Conservation (phyloP, 1,139 yeast genomes). For the Lodderomyces metapsilosis region DNA sequence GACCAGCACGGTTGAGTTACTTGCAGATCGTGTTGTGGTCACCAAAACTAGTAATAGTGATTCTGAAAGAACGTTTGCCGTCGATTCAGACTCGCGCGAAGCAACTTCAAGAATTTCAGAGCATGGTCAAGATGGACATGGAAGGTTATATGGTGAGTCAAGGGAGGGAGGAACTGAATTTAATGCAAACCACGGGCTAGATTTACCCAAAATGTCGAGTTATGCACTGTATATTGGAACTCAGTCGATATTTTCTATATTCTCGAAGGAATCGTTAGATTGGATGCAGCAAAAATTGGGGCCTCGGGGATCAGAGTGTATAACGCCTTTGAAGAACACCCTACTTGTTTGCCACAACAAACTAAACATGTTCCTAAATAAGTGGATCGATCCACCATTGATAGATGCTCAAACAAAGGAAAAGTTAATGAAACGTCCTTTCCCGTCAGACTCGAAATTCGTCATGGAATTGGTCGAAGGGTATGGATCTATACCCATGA, state of each 20-base stretch:
- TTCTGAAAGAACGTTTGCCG: background rate
- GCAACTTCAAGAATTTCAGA: background rate
- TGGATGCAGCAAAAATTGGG: conserved; percentile 33
- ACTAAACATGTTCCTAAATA: conserved; percentile 20
- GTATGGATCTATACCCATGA: conserved; percentile 16
- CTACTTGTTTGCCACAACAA: conserved; percentile 27
- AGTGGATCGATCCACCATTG: conserved; percentile 37
- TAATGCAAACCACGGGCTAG: background rate
- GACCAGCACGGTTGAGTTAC: conserved; percentile 13
- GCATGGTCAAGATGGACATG: background rate
- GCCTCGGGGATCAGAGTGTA: conserved; percentile 19
- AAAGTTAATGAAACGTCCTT: conserved; percentile 25
- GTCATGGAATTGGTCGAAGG: conserved; percentile 23
- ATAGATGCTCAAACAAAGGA: conserved; percentile 21
- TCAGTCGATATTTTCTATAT: conserved; percentile 39
- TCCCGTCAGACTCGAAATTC: conserved; percentile 25
- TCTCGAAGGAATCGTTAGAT: conserved; percentile 34
- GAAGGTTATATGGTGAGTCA: background rate
- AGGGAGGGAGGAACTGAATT: background rate
- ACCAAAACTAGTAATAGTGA: background rate
- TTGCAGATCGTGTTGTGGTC: background rate
- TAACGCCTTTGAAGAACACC: conserved; percentile 31
- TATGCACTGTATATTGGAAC: conserved; percentile 28
- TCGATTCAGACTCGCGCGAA: background rate
- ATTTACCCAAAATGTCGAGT: background rate